Conservation (phyloP, 2,329 filamentous ascomycete species). For the Trichoderma simmonsii region DNA sequence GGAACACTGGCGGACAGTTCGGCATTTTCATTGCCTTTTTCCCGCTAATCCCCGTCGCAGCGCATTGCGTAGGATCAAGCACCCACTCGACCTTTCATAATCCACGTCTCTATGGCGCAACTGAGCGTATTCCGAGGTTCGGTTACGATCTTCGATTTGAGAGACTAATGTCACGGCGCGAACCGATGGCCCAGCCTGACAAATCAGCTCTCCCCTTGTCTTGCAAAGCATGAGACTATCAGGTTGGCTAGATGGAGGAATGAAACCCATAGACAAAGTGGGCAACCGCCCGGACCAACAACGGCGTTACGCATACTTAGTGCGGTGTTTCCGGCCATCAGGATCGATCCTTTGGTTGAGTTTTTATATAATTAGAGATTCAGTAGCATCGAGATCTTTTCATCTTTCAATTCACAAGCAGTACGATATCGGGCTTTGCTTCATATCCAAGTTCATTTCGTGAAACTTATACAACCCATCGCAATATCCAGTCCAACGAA, state of each 20-base stretch:
- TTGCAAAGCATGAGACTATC: not conserved
- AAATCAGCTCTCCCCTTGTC: not conserved
- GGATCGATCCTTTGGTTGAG: not conserved
- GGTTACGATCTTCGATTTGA: not conserved
- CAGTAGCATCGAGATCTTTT: not conserved
- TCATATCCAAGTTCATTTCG: not conserved
- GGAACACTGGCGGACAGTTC: not conserved
- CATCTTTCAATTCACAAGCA: not conserved
- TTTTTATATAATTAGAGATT: not conserved
- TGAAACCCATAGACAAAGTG: not conserved
- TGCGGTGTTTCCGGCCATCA: not conserved
- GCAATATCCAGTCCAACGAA: not conserved
- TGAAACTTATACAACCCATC: not conserved
- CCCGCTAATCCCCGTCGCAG: not conserved
- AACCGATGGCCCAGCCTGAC: not conserved
- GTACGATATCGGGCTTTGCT: not conserved
- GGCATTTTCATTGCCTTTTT: not conserved
- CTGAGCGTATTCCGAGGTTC: conserved; percentile 24
- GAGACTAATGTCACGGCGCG: not conserved
- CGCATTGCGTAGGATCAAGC: not conserved
- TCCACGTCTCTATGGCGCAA: conserved; percentile 21
- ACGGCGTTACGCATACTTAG: not conserved
- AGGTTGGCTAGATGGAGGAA: not conserved
- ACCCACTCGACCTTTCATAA: not conserved
- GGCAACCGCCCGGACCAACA: not conserved